Base-by-base conservation (phyloP, 1,284 basidiomycete species). In the Trametes versicolor region DNA sequence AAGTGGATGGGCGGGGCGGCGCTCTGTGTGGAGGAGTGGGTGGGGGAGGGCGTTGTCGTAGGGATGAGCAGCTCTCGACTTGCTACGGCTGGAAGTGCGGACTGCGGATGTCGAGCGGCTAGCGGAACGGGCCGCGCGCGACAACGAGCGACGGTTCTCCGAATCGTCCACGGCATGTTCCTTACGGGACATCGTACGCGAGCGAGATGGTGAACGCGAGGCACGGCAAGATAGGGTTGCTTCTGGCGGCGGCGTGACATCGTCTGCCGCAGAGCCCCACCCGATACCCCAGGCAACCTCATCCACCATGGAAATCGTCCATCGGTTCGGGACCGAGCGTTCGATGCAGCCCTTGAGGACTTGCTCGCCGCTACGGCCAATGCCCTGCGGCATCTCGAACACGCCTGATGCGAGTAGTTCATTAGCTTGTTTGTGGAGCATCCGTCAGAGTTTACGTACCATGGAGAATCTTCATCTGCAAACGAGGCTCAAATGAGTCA, bases 381-480 rank as follows among this genome's bases (percentile, higher is more conserved):
- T 84, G 39, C 82, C 83, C 32, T 75, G 69, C 6, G 89, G 89
- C 64, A 88, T 79, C 1, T 86, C 82, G 71, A 85, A 91, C 13
- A 79, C 82, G 68, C 89, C 90, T 92, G 72, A 21, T 53, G 69
- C 66, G 62, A 39, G 32, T 63, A 47, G 50, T 65, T 57, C 25
- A 63, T 63, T 41, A 67, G 66, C 39, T 57, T 63, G 37, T 55
- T 58, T 63, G 36, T 29, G 15, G 39, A 19, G 21, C 34, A 29
- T n/a, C 45, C 13, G n/a, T 25, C 43, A 29, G 29, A 23, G 25
- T 3, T 58, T 66, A 87, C 79, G 81, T 79, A 84, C 96, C 95
- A 62, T 90, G 88, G 17, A 97, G 75, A 63, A 98, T 97, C 79
- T 97, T 97, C 86, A 95, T 91, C 67, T 94, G 92, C 66, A 98